Percentiles rank a stretch among this genome's conserved stretches.
These are phyloP conservation scores for Apocynum venetum DNA, from an alignment of 257 asterid genomes.

Conservation along the genomic window DNA sequence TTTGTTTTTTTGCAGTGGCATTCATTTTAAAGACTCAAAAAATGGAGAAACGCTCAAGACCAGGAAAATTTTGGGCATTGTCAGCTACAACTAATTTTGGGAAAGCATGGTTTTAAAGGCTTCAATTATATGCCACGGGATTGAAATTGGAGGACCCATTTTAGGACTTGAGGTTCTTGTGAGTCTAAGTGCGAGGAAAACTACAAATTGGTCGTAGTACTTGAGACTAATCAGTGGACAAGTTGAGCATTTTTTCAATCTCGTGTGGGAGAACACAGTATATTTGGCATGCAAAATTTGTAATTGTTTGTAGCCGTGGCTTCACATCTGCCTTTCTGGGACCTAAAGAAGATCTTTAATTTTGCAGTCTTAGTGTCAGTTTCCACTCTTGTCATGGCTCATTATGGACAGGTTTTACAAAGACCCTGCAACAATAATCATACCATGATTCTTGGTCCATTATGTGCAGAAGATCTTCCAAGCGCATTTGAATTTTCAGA, in stretches of 20 bases:
- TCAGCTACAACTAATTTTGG: not conserved
- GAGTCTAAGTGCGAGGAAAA: slow-evolving; percentile 1
- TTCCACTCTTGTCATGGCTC: not conserved
- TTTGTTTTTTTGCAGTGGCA: not conserved
- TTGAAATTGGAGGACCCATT: slow-evolving; percentile 14
- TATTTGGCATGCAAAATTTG: not conserved
- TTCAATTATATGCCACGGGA: slow-evolving; percentile 5
- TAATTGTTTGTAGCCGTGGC: not conserved
- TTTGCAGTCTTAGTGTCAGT: not conserved
- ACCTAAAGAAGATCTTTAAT: slow-evolving; percentile 18
- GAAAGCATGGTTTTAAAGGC: slow-evolving; percentile 1
- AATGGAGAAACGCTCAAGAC: slow-evolving; percentile 16
- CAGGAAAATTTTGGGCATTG: slow-evolving; percentile 13
- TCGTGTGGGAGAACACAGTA: not conserved
- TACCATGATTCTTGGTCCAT: slow-evolving; percentile 1
- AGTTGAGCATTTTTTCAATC: not conserved
- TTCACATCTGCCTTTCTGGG: slow-evolving; percentile 10
- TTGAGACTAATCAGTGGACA: not conserved
- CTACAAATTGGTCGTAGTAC: not conserved
- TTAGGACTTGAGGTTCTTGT: slow-evolving; percentile 17
- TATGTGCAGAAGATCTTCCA: slow-evolving; percentile 10
- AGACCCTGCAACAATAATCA: not conserved
- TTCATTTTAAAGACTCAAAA: not conserved
- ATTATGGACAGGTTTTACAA: not conserved
- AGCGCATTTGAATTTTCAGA: not conserved